Percentiles rank a stretch among this genome's conserved stretches.
Evolutionary conservation across 345 rosid genomes (phyloP).

Genomic region (Corymbia maculata): DNA sequence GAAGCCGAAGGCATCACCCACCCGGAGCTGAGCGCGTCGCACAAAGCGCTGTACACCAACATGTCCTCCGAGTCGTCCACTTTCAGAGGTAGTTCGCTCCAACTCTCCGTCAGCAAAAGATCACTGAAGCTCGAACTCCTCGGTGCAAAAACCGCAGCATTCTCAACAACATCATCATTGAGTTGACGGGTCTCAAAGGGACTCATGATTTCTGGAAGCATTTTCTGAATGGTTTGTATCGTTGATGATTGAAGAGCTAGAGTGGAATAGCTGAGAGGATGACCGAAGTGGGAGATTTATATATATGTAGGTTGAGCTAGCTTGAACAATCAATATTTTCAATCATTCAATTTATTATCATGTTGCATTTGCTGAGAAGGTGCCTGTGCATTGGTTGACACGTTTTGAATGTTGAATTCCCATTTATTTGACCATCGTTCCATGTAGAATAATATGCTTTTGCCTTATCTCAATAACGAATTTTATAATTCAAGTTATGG

Average conservation of each 20-base stretch:
- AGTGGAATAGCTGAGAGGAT: no score
- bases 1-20: slow-evolving; percentile 9
- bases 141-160: no score
- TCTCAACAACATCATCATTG: no score
- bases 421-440: background rate
- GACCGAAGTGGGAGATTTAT: no score
- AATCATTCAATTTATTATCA: background rate
- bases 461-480: background rate
- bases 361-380: background rate
- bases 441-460: background rate
- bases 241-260: no score
- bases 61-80: slow-evolving; percentile 27
- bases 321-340: background rate
- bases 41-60: slow-evolving; percentile 18
- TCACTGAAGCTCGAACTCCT: slow-evolving; percentile 24
- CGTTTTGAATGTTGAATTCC: background rate
- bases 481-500: background rate
- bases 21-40: slow-evolving; percentile 24
- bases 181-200: background rate
- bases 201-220: background rate
- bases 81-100: slow-evolving; percentile 28
- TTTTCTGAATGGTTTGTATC: background rate
- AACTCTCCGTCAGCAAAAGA: slow-evolving; percentile 14
- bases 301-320: background rate
- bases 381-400: background rate